Base-by-base conservation (phyloP, 805 yeast species). In the Candida vaughaniae region DNA sequence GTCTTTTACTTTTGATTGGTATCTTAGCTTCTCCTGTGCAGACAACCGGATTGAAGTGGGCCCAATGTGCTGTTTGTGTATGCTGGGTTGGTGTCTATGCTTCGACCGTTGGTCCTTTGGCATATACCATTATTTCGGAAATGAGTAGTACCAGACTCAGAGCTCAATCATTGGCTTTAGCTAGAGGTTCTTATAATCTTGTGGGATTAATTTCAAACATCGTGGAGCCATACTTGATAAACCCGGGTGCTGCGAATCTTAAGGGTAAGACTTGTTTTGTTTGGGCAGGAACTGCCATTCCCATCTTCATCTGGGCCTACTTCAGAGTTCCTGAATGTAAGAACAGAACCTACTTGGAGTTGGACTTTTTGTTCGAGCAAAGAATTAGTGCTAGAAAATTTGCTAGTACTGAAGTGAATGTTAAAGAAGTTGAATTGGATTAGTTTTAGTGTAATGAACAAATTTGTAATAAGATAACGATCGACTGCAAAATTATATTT, bases 181-280 rank as follows among this genome's bases (percentile, higher is more conserved):
- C 67, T 36, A 39, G 52, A 37, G 45, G 43, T 35, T 43, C 49
- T 14, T 47, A 49, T 27, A 58, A 63, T 42, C 29, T 58, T 12
- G 52, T 53, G 22, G 54, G 58, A 29, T 54, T 61, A 34, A 51
- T 63, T 42, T 53, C 60, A 39, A 46, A 65, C 16, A 54, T 73
- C 36, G 57, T 67, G 31, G 47, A 45, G 29, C 81, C 80, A 11
- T 73, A 71, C 47, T 63, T 75, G 71, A 57, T 75, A 47, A 75
- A 73, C 45, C 69, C 75, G 2, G 53, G 53, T 14, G 59, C 60
- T 22, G 75, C 71, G 39, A 63, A 75, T 43, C 56, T 69, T 69
- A 66, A 70, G 22, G 74, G 72, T 11, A 73, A 72, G 47, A 67
- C 75, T 26, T 76, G 69, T 2, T 71, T 69, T 47, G 59, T 75